Base-by-base conservation (phyloP, 257 asterid genomes). In the Solanum sejunctum region DNA sequence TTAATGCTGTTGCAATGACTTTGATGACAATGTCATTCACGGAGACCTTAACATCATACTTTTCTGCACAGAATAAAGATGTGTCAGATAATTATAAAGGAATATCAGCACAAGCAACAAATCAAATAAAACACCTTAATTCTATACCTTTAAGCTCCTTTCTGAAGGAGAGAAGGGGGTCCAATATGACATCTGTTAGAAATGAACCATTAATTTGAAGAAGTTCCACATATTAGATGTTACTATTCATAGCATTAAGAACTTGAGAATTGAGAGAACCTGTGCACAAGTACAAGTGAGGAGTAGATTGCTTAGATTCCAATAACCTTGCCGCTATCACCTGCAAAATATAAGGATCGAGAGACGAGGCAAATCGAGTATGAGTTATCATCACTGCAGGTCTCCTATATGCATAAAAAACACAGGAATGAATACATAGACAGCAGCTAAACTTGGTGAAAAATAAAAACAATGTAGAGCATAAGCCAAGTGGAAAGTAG, bases 21-120 rank as follows among this genome's bases (percentile, higher is more conserved):
- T 96, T 96, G 93, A 96, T 91, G 88, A 96, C 96, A 80, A 96
- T 91, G 89, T 96, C 99, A 90, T 96, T 96, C 87, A 96, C 98
- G 16, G 99, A 96, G 83, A 96, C 98, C 92, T 95, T 95, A 55
- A 90, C 92, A 88, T 91, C 97, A 90, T 91, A 93, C 84, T 96
- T 94, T 52, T 90, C 99, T 96, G 96, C 88, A 87, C 80, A 85
- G 84, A 56, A 83, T 57, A 64, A 92, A 84, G 85, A 72, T 78
- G 81, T 86, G 88, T 69, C 39, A 81, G 72, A 85, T 64, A 72
- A 69, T 69, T 82, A 81, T 54, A 80, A 78, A 73, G 84, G 85
- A 77, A 79, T 82, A 72, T 80, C 84, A 78, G 61, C 83, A 51
- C 73, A 77, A 80, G 84, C 20, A 54, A 63, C 58, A 49, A 82